A percentile compares a stretch with the other conserved stretches of the same genome.
Conservation (phyloP, 371 early-diverging fungal genomes). For the Mortierella sp. region DNA sequence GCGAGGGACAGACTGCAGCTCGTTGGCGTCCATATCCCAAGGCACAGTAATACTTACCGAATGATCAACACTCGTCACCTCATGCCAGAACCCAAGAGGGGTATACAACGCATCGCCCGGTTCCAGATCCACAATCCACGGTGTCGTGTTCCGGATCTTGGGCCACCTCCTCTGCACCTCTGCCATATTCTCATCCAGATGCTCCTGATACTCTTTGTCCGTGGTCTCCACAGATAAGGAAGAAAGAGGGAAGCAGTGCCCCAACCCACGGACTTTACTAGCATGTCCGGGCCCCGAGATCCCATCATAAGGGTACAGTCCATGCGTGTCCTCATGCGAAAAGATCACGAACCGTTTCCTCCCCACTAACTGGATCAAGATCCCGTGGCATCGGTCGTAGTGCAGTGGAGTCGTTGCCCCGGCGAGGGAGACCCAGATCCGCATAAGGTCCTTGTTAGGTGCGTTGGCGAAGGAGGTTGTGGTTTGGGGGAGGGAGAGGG, state of each 20-base stretch:
- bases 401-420: conserved; percentile 52
- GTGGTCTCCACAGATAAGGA: background rate
- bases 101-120: conserved; percentile 61
- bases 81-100: conserved; percentile 61
- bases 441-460: conserved; percentile 47
- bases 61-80: conserved; percentile 57
- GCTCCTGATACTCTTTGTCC: background rate
- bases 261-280: conserved; percentile 49
- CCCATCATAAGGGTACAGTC: conserved; percentile 46
- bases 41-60: conserved; percentile 57
- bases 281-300: conserved; percentile 48
- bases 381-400: conserved; percentile 57
- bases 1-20: conserved; percentile 44
- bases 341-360: conserved; percentile 55
- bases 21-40: conserved; percentile 57
- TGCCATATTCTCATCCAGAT: conserved; percentile 19
- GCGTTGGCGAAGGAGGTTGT: conserved; percentile 23
- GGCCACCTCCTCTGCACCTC: conserved; percentile 39
- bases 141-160: conserved; percentile 34
- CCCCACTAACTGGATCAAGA: conserved; percentile 52
- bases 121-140: conserved; percentile 50
- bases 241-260: conserved; percentile 35
- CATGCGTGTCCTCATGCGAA: conserved; percentile 45
- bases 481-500: conserved; percentile 31
- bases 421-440: conserved; percentile 40